Conservation (phyloP, 2,329 filamentous ascomycete species). For the Bimuria novae-zelandiae region DNA sequence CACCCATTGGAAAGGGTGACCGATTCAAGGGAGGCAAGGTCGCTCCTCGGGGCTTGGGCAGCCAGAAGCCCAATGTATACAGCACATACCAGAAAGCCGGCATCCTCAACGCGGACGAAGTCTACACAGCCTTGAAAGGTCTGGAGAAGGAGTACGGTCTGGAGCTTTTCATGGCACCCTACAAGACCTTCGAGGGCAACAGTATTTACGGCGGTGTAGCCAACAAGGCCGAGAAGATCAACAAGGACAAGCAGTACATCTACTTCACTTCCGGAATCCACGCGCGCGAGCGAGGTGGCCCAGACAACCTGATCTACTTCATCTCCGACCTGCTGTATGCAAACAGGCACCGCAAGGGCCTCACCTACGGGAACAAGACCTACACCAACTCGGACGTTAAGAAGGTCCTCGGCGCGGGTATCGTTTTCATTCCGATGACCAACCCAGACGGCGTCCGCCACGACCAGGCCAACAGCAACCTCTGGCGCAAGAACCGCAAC, state of each 20-base stretch:
- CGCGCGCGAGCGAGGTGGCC: conserved; percentile 61
- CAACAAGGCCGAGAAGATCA: conserved; percentile 34
- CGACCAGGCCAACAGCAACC: conserved; percentile 37
- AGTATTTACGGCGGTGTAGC: conserved; percentile 49
- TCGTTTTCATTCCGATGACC: conserved; percentile 54
- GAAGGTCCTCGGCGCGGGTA: conserved; percentile 56
- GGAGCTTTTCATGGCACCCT: conserved; percentile 49
- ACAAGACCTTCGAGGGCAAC: conserved; percentile 52
- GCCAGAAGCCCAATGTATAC: conserved; percentile 12
- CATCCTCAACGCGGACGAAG: conserved; percentile 54
- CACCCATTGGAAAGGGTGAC: conserved; percentile 46
- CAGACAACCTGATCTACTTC: conserved; percentile 63
- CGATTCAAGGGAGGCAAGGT: conserved; percentile 49
- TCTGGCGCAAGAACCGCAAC: conserved; percentile 46
- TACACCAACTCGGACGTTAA: conserved; percentile 60
- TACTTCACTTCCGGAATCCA: conserved; percentile 61
- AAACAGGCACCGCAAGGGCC: conserved; percentile 54
- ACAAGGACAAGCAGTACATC: conserved; percentile 48
- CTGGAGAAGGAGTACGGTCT: conserved; percentile 51
- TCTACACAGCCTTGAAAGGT: conserved; percentile 51
- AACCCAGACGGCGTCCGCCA: conserved; percentile 43
- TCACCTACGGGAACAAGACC: conserved; percentile 57
- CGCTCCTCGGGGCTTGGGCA: conserved; percentile 50
- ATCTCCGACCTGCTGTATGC: conserved; percentile 62
- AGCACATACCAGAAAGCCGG: conserved; percentile 22